Percentiles rank a stretch among this genome's conserved stretches.
Conservation (phyloP, 768 basidiomycete genomes). For the Cubamyces lactineus region DNA sequence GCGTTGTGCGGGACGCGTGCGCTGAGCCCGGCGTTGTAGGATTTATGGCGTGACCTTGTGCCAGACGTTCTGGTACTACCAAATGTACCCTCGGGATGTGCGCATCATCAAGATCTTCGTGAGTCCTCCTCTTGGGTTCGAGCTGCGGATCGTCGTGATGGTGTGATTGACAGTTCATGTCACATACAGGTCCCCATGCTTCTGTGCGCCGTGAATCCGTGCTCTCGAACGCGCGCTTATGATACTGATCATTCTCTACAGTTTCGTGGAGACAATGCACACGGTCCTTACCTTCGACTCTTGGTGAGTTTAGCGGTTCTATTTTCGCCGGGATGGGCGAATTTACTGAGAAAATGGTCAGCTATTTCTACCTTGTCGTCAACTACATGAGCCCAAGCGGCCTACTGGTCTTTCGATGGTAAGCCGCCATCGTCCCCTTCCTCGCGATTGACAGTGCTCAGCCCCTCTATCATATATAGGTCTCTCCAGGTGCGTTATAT, state of each 20-base stretch:
- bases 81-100: background rate
- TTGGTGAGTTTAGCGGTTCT: background rate
- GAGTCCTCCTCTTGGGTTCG: background rate
- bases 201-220: background rate
- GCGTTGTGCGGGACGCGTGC: background rate
- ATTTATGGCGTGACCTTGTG: background rate
- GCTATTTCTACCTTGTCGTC: background rate
- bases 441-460: too few relatives aligned
- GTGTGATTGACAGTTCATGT: background rate
- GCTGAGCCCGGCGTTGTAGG: background rate
- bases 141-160: background rate
- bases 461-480: background rate
- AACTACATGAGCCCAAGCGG: background rate
- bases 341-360: background rate
- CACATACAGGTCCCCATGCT: background rate
- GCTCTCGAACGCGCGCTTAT: too few relatives aligned
- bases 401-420: background rate
- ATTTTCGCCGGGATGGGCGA: background rate
- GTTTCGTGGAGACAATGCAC: background rate
- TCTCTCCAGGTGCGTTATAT: background rate
- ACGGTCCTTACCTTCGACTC: background rate
- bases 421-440: background rate
- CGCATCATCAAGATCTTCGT: background rate
- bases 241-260: background rate
- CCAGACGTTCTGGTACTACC: constrained; percentile 5